These are phyloP conservation scores for Botryotinia calthae DNA, from an alignment of 2,329 filamentous ascomycete species.

Conservation along the genomic window DNA sequence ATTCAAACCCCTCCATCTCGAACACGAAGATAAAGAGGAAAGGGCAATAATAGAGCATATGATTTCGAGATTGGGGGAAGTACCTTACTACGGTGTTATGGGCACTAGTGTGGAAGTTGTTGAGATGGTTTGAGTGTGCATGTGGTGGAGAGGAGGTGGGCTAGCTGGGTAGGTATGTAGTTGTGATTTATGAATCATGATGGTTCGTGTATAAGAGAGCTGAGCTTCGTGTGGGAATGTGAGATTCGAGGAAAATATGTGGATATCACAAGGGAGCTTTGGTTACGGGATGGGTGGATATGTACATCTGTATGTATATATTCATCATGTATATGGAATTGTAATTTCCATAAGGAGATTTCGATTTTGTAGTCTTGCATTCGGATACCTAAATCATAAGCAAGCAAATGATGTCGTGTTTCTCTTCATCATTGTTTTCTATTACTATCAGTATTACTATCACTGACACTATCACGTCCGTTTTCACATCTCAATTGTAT, in stretches of 20 bases:
- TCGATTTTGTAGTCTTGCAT: background rate
- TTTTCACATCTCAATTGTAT: background rate
- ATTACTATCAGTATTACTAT: too few species aligned
- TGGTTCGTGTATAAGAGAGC: too few species aligned
- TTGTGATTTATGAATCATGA: too few species aligned
- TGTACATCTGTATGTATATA: background rate
- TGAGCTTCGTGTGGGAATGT: too few species aligned
- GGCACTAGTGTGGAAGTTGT: background rate
- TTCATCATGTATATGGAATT: background rate
- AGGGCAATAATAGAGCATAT: background rate
- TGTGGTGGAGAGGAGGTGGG: too few species aligned
- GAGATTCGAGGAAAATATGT: fast-evolving
- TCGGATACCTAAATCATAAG: fast-evolving
- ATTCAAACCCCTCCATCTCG: background rate
- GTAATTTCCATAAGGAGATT: background rate
- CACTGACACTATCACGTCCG: too few species aligned
- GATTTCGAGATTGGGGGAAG: background rate
- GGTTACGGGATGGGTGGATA: too few species aligned
- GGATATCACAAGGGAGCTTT: background rate
- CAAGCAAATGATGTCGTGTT: too few species aligned
- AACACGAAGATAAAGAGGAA: background rate
- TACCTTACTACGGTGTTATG: background rate
- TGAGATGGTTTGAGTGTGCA: background rate
- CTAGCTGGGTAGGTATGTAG: background rate
- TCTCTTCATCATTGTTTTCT: too few species aligned